Conservation (phyloP, 1,284 basidiomycete species). For the Neotropicomus parvogracilis region DNA sequence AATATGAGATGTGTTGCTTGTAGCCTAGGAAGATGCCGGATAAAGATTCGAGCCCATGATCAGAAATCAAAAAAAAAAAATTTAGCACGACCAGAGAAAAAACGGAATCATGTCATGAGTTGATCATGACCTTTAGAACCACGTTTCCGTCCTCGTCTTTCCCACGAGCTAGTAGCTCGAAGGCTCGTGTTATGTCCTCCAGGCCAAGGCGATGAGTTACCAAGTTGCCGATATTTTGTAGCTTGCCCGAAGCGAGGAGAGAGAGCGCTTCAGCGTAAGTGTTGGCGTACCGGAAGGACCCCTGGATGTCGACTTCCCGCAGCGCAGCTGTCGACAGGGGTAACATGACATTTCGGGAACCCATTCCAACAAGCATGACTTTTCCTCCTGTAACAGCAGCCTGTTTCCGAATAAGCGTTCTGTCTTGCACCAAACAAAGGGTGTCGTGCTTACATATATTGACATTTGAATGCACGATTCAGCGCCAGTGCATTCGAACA, state of each 20-base stretch:
- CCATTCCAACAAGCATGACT: constrained; percentile 95
- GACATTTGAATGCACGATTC: constrained; percentile 88
- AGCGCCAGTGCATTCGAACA: constrained; percentile 94
- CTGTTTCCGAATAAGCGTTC: constrained; percentile 38
- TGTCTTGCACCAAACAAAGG: constrained; percentile 11
- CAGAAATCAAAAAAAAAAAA: constrained; percentile 5
- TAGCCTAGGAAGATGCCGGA: constrained; percentile 13
- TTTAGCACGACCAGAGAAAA: neutral
- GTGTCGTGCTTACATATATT: constrained; percentile 60
- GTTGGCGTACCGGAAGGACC: constrained; percentile 87
- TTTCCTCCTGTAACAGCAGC: constrained; percentile 81
- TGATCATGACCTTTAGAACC: constrained; percentile 86
- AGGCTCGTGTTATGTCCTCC: constrained; percentile 65
- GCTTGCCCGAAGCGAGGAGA: constrained; percentile 67
- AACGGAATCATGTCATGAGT: constrained; percentile 16
- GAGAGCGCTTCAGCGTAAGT: constrained; percentile 83
- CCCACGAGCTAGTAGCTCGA: constrained; percentile 75
- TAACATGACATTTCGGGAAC: constrained; percentile 75
- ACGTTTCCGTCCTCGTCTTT: constrained; percentile 73
- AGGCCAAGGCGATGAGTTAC: constrained; percentile 79
- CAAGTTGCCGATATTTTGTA: constrained; percentile 67
- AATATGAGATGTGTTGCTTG: constrained; percentile 13
- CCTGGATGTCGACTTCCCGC: constrained; percentile 91
- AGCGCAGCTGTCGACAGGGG: constrained; percentile 82
- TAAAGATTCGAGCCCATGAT: constrained; percentile 10